Percentiles rank a stretch among this genome's conserved stretches.
phyloP scores from a whole-genome alignment of 345 rosid species.

The Cardamine occulta region DNA sequence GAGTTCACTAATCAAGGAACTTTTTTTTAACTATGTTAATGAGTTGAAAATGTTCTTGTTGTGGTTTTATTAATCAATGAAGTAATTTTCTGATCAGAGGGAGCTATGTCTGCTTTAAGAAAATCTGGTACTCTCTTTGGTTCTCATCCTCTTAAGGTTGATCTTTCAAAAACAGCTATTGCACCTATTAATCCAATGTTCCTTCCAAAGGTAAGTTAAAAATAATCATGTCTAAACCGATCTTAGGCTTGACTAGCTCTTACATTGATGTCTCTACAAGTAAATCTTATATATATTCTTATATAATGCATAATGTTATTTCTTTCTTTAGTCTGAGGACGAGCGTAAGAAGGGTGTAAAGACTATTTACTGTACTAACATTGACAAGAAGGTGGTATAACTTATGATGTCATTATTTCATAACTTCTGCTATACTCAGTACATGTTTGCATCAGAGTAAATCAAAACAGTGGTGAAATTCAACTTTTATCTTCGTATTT shows the following conservation, averaged over 20 bases:
- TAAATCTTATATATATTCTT: not conserved
- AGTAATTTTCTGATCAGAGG: constrained; percentile 53
- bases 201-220: constrained; percentile 74
- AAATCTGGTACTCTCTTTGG: constrained; percentile 85
- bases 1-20: constrained; percentile 69
- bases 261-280: not conserved
- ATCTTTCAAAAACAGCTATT: constrained; percentile 93
- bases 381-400: constrained; percentile 87
- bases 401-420: not conserved
- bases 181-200: constrained; percentile 91
- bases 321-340: constrained; percentile 68
- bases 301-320: not conserved
- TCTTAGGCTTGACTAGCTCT: not conserved
- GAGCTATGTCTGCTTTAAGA: constrained; percentile 79
- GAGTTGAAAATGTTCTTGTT: not conserved
- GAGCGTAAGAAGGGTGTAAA: constrained; percentile 89
- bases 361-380: constrained; percentile 91
- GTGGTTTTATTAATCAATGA: constrained; percentile 31
- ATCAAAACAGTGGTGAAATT: not conserved
- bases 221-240: not conserved
- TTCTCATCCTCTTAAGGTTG: constrained; percentile 76
- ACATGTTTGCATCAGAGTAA: not conserved
- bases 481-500: not conserved
- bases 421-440: not conserved
- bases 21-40: not conserved